phyloP scores from a whole-genome alignment of 1,284 basidiomycete genomes.

The Cutaneotrichosporon cutaneum region DNA sequence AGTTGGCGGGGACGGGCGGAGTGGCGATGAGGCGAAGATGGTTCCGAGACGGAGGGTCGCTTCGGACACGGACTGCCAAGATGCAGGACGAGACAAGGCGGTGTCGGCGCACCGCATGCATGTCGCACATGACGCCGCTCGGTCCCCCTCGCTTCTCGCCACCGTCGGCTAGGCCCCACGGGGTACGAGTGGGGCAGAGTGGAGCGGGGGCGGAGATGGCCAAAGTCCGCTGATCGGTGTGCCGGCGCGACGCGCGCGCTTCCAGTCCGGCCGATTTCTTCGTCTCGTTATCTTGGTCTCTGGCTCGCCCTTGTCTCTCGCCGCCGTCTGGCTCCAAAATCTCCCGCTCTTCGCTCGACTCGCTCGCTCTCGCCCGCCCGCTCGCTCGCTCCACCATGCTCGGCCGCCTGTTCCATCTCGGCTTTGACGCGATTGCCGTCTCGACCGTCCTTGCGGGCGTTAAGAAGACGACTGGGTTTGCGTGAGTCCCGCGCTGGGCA shows the following conservation, averaged over 20 bases:
- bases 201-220: too few relatives aligned
- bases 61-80: neutral
- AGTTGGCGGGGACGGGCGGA: neutral
- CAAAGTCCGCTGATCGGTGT: neutral
- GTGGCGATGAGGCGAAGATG: too few relatives aligned
- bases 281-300: neutral
- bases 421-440: slow-evolving; percentile 78
- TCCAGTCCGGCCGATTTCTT: neutral
- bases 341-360: too few relatives aligned
- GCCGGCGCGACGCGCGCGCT: neutral
- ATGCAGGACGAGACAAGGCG: neutral
- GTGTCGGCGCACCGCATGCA: too few relatives aligned
- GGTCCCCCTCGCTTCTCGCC: too few relatives aligned
- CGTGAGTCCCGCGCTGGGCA: slow-evolving; percentile 60
- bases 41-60: neutral
- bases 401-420: slow-evolving; percentile 79
- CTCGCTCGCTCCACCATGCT: slow-evolving; percentile 54
- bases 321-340: too few relatives aligned
- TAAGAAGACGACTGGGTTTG: slow-evolving; percentile 82
- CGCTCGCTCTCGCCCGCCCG: neutral
- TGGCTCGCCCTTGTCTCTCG: too few relatives aligned
- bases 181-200: too few relatives aligned
- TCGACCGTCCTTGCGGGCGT: slow-evolving; percentile 90
- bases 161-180: too few relatives aligned
- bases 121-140: too few relatives aligned